Percentiles rank a stretch among this genome's conserved stretches.
Evolutionary conservation across 768 basidiomycete genomes (phyloP).

Genomic region (Mycena filopes): DNA sequence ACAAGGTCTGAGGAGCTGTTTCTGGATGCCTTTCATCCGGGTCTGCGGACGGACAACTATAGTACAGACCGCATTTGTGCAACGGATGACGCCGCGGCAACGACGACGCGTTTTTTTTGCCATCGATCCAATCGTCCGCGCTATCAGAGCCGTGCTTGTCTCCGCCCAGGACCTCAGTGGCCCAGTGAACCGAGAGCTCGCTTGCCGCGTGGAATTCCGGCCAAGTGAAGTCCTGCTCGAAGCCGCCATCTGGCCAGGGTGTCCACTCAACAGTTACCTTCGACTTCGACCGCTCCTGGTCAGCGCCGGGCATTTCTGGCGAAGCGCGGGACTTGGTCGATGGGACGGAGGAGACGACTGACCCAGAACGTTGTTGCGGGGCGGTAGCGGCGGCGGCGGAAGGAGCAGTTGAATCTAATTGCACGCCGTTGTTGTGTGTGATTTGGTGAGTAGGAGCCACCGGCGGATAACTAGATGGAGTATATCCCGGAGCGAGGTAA

Average conservation of each 20-base stretch:
- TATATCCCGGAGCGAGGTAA: too few relatives aligned
- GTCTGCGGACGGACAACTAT: constrained; percentile 33
- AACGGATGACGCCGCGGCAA: constrained; percentile 34
- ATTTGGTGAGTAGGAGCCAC: too few relatives aligned
- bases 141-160: constrained; percentile 20
- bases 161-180: constrained; percentile 24
- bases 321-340: neutral
- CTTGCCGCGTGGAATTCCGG: constrained; percentile 10
- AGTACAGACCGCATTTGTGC: constrained; percentile 28
- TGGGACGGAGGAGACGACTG: neutral
- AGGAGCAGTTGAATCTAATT: too few relatives aligned
- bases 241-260: constrained; percentile 36
- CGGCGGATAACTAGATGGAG: too few relatives aligned
- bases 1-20: neutral
- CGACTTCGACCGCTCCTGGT: neutral
- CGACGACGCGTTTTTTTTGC: constrained; percentile 24
- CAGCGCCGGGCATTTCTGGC: neutral
- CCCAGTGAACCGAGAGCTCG: constrained; percentile 33
- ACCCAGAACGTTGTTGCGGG: too few relatives aligned
- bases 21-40: neutral
- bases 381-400: too few relatives aligned
- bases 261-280: constrained; percentile 30
- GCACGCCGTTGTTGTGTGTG: too few relatives aligned
- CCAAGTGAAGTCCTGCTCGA: constrained; percentile 19
- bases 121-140: constrained; percentile 22